Conservation (phyloP, 352 stramenopile genomes). For the Pythium folliculosum region DNA sequence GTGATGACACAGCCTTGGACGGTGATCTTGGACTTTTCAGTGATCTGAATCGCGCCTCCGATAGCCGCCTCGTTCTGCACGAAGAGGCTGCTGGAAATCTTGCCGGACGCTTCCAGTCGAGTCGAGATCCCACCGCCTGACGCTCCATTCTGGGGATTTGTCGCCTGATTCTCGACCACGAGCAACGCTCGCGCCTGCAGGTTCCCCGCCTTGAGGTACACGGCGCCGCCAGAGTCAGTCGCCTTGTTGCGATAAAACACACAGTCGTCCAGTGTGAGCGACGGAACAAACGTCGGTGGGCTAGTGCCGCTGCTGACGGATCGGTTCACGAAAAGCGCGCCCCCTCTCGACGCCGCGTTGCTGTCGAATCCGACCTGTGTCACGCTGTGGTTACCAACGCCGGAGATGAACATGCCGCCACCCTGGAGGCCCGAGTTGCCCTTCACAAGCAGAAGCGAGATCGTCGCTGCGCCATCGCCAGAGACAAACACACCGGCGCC, state of each 20-base stretch:
- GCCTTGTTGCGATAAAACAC: conserved; percentile 27
- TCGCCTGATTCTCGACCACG: conserved; percentile 22
- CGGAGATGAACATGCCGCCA: conserved; percentile 26
- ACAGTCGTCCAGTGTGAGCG: conserved; percentile 5
- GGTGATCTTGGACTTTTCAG: background rate
- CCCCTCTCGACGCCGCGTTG: background rate
- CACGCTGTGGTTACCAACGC: conserved; percentile 11
- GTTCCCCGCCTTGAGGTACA: background rate
- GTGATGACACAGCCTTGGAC: conserved; percentile 11
- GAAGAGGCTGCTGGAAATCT: conserved; percentile 15
- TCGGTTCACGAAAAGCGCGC: conserved; percentile 8
- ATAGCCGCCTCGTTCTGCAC: conserved; percentile 19
- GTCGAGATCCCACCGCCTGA: conserved; percentile 18
- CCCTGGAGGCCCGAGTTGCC: conserved; percentile 9
- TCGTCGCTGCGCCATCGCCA: conserved; percentile 7
- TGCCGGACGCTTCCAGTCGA: background rate
- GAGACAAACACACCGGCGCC: conserved; percentile 24
- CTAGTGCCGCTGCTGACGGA: background rate
- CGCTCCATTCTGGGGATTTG: background rate
- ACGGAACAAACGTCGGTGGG: background rate
- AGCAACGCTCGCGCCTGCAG: background rate
- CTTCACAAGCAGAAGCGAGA: conserved; percentile 13
- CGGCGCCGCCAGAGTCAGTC: background rate
- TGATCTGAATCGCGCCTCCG: conserved; percentile 10
- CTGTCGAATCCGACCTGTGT: conserved; percentile 6